Conservation (phyloP, 2,329 filamentous ascomycete genomes). For the Fonsecaea monophora region DNA sequence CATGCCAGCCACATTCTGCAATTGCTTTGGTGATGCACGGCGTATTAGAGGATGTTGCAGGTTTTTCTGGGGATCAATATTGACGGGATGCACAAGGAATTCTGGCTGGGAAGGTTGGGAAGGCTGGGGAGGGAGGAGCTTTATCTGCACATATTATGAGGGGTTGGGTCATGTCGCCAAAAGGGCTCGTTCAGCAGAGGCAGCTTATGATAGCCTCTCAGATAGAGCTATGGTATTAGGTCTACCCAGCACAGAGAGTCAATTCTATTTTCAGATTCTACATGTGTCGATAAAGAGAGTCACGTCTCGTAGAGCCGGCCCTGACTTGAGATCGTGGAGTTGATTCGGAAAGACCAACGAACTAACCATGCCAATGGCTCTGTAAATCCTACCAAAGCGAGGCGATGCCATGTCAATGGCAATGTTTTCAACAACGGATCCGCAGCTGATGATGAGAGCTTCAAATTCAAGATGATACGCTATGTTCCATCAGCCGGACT, state of each 20-base stretch:
- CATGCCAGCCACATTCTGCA: background rate
- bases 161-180: background rate
- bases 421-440: too few species aligned
- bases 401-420: too few species aligned
- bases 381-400: too few species aligned
- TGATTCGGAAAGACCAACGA: too few species aligned
- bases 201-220: background rate
- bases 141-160: conserved; percentile 2
- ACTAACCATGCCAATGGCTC: too few species aligned
- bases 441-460: background rate
- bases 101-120: background rate
- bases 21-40: background rate
- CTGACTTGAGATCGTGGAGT: too few species aligned
- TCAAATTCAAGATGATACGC: background rate
- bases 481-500: background rate
- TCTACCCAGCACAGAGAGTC: background rate
- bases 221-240: background rate
- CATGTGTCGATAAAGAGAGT: too few species aligned
- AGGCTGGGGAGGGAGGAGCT: background rate
- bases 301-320: too few species aligned
- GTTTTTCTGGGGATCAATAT: background rate
- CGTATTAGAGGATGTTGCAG: background rate
- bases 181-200: background rate
- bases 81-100: background rate
- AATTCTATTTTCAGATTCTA: background rate